Conservation (phyloP, 129 eudicot genomes). For the Centaurea solstitialis region DNA sequence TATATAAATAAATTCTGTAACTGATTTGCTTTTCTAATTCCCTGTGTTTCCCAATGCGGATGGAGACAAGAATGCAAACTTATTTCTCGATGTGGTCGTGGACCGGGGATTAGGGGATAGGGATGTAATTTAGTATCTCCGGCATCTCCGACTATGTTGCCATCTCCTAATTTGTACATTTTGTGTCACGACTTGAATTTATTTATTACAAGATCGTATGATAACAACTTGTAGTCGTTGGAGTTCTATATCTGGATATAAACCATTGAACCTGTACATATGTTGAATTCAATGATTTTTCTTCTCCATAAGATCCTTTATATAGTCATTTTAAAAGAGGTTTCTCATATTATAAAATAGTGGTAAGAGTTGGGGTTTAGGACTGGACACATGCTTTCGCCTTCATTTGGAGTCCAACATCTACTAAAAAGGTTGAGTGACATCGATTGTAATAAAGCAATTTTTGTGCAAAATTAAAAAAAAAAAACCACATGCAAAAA, state of each 20-base stretch:
- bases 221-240: not conserved
- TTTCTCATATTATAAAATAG: not conserved
- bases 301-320: not conserved
- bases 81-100: not conserved
- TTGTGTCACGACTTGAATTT: not conserved
- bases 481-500: no score
- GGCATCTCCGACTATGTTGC: not conserved
- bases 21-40: no score
- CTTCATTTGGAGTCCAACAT: not conserved
- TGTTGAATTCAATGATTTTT: not conserved
- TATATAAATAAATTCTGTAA: no score
- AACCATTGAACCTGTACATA: not conserved
- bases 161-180: no score
- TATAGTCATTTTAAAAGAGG: not conserved
- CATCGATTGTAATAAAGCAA: no score
- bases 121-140: not conserved
- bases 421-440: no score
- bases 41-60: not conserved
- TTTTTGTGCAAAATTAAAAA: no score
- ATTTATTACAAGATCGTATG: not conserved
- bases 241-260: not conserved
- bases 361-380: not conserved
- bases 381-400: not conserved
- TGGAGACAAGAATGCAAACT: not conserved
- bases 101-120: not conserved